Percentiles rank a stretch among this genome's conserved stretches.
Conservation (phyloP, 768 basidiomycete genomes). For the Mycena leptocephala region DNA sequence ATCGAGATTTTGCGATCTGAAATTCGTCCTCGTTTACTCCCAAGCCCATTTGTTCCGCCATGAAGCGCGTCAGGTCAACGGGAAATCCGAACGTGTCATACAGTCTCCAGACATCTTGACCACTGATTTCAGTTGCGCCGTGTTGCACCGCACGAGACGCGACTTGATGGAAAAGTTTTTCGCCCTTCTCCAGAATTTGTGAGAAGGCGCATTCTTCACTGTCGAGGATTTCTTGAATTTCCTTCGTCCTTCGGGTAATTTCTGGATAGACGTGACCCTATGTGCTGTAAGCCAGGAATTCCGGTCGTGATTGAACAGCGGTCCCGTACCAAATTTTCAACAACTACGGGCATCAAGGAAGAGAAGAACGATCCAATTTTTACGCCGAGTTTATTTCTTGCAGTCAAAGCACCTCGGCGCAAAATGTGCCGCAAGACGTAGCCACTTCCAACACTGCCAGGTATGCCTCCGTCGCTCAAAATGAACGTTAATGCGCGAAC, state of each 20-base stretch:
- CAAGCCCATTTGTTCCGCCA: not conserved
- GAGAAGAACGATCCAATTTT: not conserved
- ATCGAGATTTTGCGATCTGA: not conserved
- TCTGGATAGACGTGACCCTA: not conserved
- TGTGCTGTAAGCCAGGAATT: not conserved
- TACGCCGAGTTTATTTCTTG: not conserved
- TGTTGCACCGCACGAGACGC: not conserved
- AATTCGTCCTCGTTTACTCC: not conserved
- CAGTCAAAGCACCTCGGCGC: not conserved
- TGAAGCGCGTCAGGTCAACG: not conserved
- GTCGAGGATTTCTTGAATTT: not conserved
- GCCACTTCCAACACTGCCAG: conserved; percentile 95
- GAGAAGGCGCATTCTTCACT: not conserved
- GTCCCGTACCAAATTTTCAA: not conserved
- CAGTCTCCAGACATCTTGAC: not conserved
- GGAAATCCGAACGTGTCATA: not conserved
- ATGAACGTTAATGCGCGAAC: conserved; percentile 92
- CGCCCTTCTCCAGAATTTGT: not conserved
- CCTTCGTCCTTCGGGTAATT: not conserved
- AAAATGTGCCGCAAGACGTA: conserved; percentile 64
- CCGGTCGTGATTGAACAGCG: not conserved
- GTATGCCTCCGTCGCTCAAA: conserved; percentile 95
- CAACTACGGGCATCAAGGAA: conserved; percentile 51
- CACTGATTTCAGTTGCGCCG: not conserved
- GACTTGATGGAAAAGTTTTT: not conserved